Evolutionary conservation across 31 red algal genomes (phyloP).

Genomic region (Asparagopsis taxiformis): DNA sequence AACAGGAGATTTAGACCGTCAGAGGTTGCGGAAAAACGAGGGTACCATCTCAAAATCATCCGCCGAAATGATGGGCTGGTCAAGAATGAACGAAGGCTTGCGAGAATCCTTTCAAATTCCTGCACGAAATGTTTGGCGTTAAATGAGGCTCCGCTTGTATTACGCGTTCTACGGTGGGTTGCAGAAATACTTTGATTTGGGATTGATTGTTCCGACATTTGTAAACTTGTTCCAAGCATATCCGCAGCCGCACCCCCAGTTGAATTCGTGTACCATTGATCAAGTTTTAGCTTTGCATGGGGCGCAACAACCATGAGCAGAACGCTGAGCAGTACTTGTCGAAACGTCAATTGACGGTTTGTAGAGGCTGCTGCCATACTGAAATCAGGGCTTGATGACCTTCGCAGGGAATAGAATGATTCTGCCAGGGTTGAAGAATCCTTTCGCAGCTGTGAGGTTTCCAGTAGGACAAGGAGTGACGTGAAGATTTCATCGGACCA

Average conservation of each 20-base stretch:
- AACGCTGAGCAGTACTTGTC: conserved; percentile 16
- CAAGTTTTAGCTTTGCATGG: conserved; percentile 24
- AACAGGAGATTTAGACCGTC: conserved; percentile 27
- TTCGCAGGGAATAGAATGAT: conserved; percentile 57
- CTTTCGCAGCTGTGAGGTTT: conserved; percentile 28
- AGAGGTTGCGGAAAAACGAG: conserved; percentile 17
- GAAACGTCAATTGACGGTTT: neutral
- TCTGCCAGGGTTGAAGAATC: conserved; percentile 37
- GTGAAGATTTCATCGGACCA: conserved; percentile 60
- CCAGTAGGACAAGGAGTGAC: conserved; percentile 18
- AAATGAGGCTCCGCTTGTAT: too few relatives aligned
- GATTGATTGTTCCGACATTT: too few relatives aligned
- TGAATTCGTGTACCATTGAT: conserved; percentile 20
- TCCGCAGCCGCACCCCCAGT: conserved; percentile 52
- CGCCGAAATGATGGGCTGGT: conserved; percentile 7
- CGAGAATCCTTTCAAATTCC: too few relatives aligned
- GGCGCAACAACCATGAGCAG: conserved; percentile 18
- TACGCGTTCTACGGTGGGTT: too few relatives aligned
- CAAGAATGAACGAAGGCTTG: too few relatives aligned
- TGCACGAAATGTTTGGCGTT: too few relatives aligned
- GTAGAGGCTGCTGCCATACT: neutral
- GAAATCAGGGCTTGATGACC: conserved; percentile 8
- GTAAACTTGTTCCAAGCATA: conserved; percentile 11
- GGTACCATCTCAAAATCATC: conserved; percentile 33
- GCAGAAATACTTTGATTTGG: too few relatives aligned